Conservation (phyloP, 1,284 basidiomycete genomes). For the Microstroma glucosiphilum region DNA sequence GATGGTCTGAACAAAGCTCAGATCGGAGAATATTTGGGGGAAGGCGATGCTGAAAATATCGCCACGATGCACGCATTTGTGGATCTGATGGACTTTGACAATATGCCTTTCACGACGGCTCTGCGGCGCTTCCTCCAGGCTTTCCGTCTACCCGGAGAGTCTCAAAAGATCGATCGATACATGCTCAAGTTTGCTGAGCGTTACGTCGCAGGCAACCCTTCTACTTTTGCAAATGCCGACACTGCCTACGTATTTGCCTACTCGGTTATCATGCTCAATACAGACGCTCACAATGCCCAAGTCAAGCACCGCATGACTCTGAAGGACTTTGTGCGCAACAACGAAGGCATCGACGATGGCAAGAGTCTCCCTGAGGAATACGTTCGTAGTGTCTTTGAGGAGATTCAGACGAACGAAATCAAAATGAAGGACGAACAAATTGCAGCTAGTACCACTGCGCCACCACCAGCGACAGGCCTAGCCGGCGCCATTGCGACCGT, state of each 20-base stretch:
- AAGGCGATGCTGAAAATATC: slow-evolving; percentile 49
- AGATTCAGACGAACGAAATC: slow-evolving; percentile 50
- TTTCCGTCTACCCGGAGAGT: slow-evolving; percentile 48
- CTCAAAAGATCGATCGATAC: slow-evolving; percentile 50
- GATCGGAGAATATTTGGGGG: slow-evolving; percentile 94
- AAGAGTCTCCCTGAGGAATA: slow-evolving; percentile 46
- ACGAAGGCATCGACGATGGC: slow-evolving; percentile 48
- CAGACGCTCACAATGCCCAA: slow-evolving; percentile 50
- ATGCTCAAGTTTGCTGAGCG: slow-evolving; percentile 52
- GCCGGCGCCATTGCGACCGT: slow-evolving; percentile 46
- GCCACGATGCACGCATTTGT: slow-evolving; percentile 51
- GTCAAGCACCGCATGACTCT: slow-evolving; percentile 50
- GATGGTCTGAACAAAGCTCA: slow-evolving; percentile 91
- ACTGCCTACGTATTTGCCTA: slow-evolving; percentile 50
- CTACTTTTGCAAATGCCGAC: slow-evolving; percentile 48
- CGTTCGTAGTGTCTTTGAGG: slow-evolving; percentile 40
- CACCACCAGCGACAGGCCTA: slow-evolving; percentile 26
- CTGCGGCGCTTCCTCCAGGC: slow-evolving; percentile 48
- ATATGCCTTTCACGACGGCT: slow-evolving; percentile 43
- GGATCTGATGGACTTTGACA: slow-evolving; percentile 48
- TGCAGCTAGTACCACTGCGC: slow-evolving; percentile 14
- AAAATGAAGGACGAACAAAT: slow-evolving; percentile 50
- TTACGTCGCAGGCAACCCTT: slow-evolving; percentile 46
- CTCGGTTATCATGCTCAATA: slow-evolving; percentile 51
- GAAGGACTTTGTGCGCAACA: slow-evolving; percentile 50